Base-by-base conservation (phyloP, 2,329 filamentous ascomycete genomes). In the Talaromyces sp. region DNA sequence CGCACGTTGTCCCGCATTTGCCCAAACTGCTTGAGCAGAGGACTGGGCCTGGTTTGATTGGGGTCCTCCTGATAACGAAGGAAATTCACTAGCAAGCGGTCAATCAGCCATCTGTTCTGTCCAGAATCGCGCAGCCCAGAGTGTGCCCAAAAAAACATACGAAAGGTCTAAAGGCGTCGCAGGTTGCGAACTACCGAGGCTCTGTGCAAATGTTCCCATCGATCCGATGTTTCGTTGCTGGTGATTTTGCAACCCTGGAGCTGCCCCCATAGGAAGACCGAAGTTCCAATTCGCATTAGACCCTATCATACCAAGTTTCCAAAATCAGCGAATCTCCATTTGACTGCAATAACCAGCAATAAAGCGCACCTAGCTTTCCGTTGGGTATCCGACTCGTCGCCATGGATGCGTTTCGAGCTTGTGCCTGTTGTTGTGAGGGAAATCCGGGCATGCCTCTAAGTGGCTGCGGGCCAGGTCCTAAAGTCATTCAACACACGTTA, bases 241-340 rank as follows among this genome's bases (percentile, higher is more conserved):
- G 67, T 77, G 78, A 67, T 75, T 80, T 65, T 82, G 79, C 66
- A 85, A 75, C 62, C 82, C 82, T 67, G 83, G 81, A 62, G 82
- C 80, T 68, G 82, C 83, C 60, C 82, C 82, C 72, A 84, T 81
- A 50, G 84, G 83, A 63, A 83, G 75, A 58, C 83, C 83, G 72
- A 86, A 86, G 58, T 82, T 84, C 85, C 85, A 87, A 73, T 83
- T 83, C 67, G 83, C 80, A 71, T 82, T 82, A 70, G 79, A 82
- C 61, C 84, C 85, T 82, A 74, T 57, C 71, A 63, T 52, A 57
- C 50, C 48, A 57, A 43, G 37, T 47, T 48, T 35, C 50, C 4
- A 3, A 43, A 67, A 19, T 66, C 39, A 66, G 57, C 39, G 14
- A 43, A 31, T 35, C 19, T 31, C 37, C 43, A 43, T 45, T 43